phyloP scores from a whole-genome alignment of 306 rosid genomes.

The Boehmeria nivea region DNA sequence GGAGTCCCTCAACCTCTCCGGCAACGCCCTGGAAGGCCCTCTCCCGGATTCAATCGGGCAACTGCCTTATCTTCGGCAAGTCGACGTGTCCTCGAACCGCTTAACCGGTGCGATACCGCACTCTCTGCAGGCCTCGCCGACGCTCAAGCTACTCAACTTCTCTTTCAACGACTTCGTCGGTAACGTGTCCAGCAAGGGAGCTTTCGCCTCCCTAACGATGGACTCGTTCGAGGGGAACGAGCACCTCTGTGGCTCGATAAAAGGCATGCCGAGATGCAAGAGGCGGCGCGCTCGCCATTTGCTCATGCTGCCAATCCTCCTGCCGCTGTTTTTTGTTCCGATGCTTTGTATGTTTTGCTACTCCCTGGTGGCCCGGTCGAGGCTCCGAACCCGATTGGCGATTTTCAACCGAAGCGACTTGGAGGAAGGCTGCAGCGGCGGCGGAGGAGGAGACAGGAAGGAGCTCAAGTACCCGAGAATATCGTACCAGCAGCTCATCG shows the following conservation, averaged over 20 bases:
- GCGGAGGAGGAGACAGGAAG: constrained; percentile 37
- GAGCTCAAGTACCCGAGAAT: constrained; percentile 65
- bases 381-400: constrained; percentile 19
- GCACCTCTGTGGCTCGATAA: constrained; percentile 58
- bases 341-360: constrained; percentile 42
- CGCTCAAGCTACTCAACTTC: constrained; percentile 61
- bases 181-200: constrained; percentile 51
- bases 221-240: constrained; percentile 60
- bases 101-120: constrained; percentile 57
- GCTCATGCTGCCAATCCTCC: constrained; percentile 39
- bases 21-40: constrained; percentile 58
- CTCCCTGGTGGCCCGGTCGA: constrained; percentile 32
- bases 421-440: constrained; percentile 15
- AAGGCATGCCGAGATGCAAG: constrained; percentile 60
- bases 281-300: constrained; percentile 37
- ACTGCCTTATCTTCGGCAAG: constrained; percentile 49
- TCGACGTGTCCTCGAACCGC: constrained; percentile 76
- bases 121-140: constrained; percentile 49
- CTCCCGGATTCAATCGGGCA: constrained; percentile 65
- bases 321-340: constrained; percentile 49
- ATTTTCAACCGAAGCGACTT: constrained; percentile 25
- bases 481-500: constrained; percentile 61
- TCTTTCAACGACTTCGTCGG: constrained; percentile 80
- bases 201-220: constrained; percentile 50
- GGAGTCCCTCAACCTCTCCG: constrained; percentile 69